Base-by-base conservation (phyloP, 495 filamentous ascomycete genomes). In the Endocarpon pusillum region DNA sequence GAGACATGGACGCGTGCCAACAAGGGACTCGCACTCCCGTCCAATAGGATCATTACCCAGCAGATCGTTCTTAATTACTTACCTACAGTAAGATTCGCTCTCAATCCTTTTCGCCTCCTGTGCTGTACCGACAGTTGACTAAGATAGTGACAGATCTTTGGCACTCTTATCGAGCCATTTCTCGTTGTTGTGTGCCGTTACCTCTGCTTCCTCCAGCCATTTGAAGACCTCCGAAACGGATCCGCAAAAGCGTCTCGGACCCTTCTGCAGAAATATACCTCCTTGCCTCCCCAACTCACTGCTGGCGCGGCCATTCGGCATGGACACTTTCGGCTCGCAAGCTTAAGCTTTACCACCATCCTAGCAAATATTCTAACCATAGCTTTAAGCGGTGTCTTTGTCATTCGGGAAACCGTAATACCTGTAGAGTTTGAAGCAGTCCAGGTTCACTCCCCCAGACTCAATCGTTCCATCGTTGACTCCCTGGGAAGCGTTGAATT, bases 131-230 rank as follows among this genome's bases (percentile, higher is more conserved):
- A n/a, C n/a, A n/a, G n/a, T n/a, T n/a, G n/a, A n/a, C n/a, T n/a
- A n/a, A n/a, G n/a, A n/a, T n/a, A n/a, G n/a, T n/a, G n/a, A n/a
- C n/a, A n/a, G n/a, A n/a, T n/a, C 3, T 41, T 64, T 19, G 55
- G 57, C 1, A 65, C 64, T 0, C 29, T 58, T 0, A 40, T 62
- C 1, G 66, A 71, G 31, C 58, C 66, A 0, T 47, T 58, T 4
- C 62, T 62, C 52, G 43, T 62, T 2, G 34, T 67, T 0, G 24
- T 71, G 0, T 59, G 58, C 26, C 52, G 63, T 0, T 32, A 56
- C 1, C 33, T 61, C 3, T 64, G 58, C 23, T 21, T 66, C 5
- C 36, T 66, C 1, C 48, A 62, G 36, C 63, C 65, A 7, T 57
- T 64, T 25, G 51, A 61, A 15, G 51, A 55, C 18, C 42, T 69